Conservation (phyloP, 2,329 filamentous ascomycete genomes). For the Cladophialophora carrionii region DNA sequence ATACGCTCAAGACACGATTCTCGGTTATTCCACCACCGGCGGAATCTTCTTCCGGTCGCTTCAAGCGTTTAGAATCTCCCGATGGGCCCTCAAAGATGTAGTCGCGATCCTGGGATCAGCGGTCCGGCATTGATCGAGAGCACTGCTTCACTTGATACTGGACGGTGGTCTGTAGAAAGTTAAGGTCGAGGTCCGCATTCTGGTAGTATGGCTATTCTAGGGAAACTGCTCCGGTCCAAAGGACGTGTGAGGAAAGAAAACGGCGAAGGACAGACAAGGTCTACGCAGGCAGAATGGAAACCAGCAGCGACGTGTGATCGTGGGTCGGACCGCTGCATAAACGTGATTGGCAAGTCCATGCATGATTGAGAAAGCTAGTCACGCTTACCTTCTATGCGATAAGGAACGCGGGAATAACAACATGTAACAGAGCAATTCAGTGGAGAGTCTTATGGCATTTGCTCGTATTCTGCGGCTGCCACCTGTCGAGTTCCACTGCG, state of each 20-base stretch:
- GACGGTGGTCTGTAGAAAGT: conserved; percentile 28
- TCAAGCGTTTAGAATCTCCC: neutral
- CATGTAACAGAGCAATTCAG: neutral
- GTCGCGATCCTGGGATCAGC: neutral
- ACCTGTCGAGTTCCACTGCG: conserved; percentile 10
- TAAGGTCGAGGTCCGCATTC: conserved; percentile 16
- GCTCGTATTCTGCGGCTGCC: conserved; percentile 2
- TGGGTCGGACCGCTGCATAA: conserved; percentile 22
- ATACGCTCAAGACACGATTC: neutral
- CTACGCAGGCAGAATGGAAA: neutral
- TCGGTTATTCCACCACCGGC: neutral
- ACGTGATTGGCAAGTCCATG: conserved; percentile 21
- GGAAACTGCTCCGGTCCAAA: neutral
- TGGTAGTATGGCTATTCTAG: neutral
- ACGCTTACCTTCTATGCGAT: conserved; percentile 15
- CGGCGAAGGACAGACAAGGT: neutral
- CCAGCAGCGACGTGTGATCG: conserved; percentile 10
- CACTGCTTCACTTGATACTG: conserved; percentile 14
- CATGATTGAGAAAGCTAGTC: conserved; percentile 4
- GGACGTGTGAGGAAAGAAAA: neutral
- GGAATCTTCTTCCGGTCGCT: neutral
- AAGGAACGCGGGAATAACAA: conserved; percentile 17
- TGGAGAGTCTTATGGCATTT: conserved; percentile 5
- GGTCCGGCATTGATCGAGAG: neutral
- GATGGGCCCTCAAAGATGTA: neutral